These are phyloP conservation scores for Penicillium sp. DNA, from an alignment of 2,329 filamentous ascomycete genomes.

Conservation along the genomic window DNA sequence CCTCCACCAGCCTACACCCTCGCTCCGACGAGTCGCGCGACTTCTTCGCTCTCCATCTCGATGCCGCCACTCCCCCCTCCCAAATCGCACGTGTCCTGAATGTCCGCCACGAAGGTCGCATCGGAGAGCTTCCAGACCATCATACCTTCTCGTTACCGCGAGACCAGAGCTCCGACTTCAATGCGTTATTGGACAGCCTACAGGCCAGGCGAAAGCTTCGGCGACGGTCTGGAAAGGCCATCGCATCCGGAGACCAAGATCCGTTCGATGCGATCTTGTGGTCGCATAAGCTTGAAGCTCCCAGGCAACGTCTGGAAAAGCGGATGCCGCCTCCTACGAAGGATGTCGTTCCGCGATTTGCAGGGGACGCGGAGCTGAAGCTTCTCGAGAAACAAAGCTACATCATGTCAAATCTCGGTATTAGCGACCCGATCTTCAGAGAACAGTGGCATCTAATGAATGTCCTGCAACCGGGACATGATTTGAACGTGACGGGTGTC, in stretches of 20 bases:
- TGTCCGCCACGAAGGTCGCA: conserved; percentile 73
- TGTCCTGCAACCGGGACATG: conserved; percentile 73
- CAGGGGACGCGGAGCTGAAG: conserved; percentile 38
- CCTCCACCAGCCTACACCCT: conserved; percentile 50
- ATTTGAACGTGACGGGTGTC: conserved; percentile 92
- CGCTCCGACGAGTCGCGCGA: conserved; percentile 79
- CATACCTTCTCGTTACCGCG: conserved; percentile 77
- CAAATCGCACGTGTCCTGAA: conserved; percentile 69
- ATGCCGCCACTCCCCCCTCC: conserved; percentile 63
- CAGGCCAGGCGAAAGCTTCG: conserved; percentile 63
- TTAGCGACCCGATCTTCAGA: conserved; percentile 84
- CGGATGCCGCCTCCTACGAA: conserved; percentile 43
- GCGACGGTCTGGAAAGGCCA: conserved; percentile 32
- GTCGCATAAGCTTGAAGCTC: conserved; percentile 69
- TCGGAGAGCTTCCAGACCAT: conserved; percentile 76
- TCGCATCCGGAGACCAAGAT: conserved; percentile 36
- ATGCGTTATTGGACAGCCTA: conserved; percentile 52
- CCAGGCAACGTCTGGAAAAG: conserved; percentile 63
- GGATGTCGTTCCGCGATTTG: conserved; percentile 32
- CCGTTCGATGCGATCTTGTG: conserved; percentile 72
- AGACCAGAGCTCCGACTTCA: conserved; percentile 54
- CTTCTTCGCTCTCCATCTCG: conserved; percentile 89
- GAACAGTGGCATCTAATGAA: conserved; percentile 98
- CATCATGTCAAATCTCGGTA: conserved; percentile 66
- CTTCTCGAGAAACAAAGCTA: conserved; percentile 59